Conservation (phyloP, 306 rosid species). For the Lathyrus oleraceus region DNA sequence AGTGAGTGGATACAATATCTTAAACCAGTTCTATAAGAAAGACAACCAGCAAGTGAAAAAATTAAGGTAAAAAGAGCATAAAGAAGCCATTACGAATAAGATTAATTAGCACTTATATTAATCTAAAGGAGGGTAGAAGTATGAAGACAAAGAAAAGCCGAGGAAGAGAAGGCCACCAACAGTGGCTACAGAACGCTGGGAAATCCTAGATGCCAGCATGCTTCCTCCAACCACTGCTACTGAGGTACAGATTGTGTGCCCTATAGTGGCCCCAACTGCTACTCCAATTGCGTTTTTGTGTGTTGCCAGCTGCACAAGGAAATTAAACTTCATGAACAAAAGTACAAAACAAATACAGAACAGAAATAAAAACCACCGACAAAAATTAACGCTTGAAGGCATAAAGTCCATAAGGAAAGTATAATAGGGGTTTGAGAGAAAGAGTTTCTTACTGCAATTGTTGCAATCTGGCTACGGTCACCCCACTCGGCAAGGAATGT, state of each 20-base stretch:
- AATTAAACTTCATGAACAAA: conserved; percentile 2
- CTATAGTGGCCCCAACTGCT: conserved; percentile 88
- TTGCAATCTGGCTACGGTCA: conserved; percentile 99
- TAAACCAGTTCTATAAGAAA: conserved; percentile 24
- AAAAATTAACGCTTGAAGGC: conserved; percentile 17
- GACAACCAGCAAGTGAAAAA: conserved; percentile 9
- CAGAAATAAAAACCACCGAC: conserved; percentile 1
- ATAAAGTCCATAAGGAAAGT: conserved; percentile 10
- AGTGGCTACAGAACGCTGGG: conserved; percentile 95
- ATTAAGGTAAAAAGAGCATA: conserved; percentile 29
- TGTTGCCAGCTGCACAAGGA: conserved; percentile 78
- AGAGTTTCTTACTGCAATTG: conserved; percentile 81
- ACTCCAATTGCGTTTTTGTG: conserved; percentile 97
- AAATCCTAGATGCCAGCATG: conserved; percentile 94
- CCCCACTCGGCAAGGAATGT: conserved; percentile 99
- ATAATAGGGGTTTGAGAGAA: background rate
- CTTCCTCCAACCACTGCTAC: conserved; percentile 96
- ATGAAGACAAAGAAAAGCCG: conserved; percentile 88
- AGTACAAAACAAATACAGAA: background rate
- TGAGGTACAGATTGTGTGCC: conserved; percentile 95
- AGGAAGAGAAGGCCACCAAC: conserved; percentile 97
- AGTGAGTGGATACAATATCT: conserved; percentile 26
- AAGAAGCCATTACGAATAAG: conserved; percentile 36
- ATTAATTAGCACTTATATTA: conserved; percentile 34
- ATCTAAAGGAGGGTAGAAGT: conserved; percentile 88